Evolutionary conservation across 257 asterid species (phyloP), one percentile per base, ranked within the genome.

Genomic region (Jacaranda copaia): DNA sequence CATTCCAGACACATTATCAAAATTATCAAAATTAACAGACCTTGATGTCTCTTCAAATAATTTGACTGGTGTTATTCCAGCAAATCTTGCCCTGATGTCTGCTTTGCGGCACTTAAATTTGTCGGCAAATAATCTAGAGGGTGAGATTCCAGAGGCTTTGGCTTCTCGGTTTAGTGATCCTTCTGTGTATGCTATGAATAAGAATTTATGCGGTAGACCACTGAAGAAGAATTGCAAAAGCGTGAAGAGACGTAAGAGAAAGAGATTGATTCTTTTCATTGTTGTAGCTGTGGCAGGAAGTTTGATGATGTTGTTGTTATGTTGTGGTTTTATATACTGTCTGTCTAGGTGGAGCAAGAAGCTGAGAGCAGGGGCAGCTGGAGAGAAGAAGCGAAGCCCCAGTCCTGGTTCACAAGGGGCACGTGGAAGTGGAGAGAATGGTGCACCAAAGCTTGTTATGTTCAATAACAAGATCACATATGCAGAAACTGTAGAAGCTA

Each of bases 401-500:
- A 95, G 98, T 72, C 90, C 96, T 0, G 86, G 94, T 15, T 85
- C 88, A 32, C 91, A 77, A 75, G 85, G 84, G 38, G 89, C 89
- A 0, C 88, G 98, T 6, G 91, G 93, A 63, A 92, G 97, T 66
- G 97, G 96, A 6, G 97, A 90, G 60, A 85, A 90, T 63, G 94
- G 92, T 6, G 89, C 73, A 10, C 96, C 93, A 12, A 93, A 93
- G 85, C 89, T 93, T 19, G 72, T 92, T 16, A 85, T 94, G 96
- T 94, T 93, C 90, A 86, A 85, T 80, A 84, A 88, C 87, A 90
- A 88, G 89, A 87, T 90, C 79, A 90, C 97, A 4, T 87, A 84
- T 52, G 87, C 93, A 5, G 98, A 93, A 75, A 89, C 98, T 13
- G 49, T 86, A 20, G 96, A 90, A 81, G 97, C 98, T n/a, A 93